Base-by-base conservation (phyloP, 2,329 filamentous ascomycete genomes). In the Trichoderma afroharzianum region DNA sequence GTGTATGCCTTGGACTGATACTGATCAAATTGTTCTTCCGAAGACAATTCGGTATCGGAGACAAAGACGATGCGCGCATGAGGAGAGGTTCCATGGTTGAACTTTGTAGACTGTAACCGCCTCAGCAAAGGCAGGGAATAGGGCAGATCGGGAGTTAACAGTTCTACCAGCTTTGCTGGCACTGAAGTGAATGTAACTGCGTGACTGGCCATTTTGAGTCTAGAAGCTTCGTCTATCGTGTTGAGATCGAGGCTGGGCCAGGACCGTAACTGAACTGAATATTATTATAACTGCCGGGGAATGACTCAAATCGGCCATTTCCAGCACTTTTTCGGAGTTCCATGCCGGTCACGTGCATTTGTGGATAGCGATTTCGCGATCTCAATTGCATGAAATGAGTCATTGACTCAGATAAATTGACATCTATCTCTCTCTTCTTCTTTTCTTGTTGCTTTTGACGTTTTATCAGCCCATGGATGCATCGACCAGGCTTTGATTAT, bases 121-220 rank as follows among this genome's bases (percentile, higher is more conserved):
- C 91, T 86, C 59, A 90, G 82, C 5, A 93, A 80, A 6, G 88
- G 85, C 15, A 93, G 81, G 5, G 88, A 88, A 74, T 86, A 81
- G 0, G 91, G 91, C 9, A 91, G 80, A 39, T 87, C 83, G 3
- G 79, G 76, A 30, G 79, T 76, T 0, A 93, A 83, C 14, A 87
- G 83, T 3, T 75, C 70, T n/a, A 88, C 77, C 55, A 91, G 79
- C 72, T 73, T 74, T 12, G 71, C 73, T 0, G 83, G 79, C 6
- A 79, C 77, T 4, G 74, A 59, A 5, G 76, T 74, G 67, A 80
- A 81, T n/a, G 79, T 74, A 28, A 61, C 30, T 18, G 62, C 26
- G 21, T 70, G 33, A 50, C 33, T n/a, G 1, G 50, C 26, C 73
- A 74, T 74, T 24, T 30, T 66, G 61, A 68, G 18, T 18, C 33